A percentile compares a stretch with the other conserved stretches of the same genome.
phyloP scores from a whole-genome alignment of 2,329 filamentous ascomycete genomes.

The Penicillium sp. region DNA sequence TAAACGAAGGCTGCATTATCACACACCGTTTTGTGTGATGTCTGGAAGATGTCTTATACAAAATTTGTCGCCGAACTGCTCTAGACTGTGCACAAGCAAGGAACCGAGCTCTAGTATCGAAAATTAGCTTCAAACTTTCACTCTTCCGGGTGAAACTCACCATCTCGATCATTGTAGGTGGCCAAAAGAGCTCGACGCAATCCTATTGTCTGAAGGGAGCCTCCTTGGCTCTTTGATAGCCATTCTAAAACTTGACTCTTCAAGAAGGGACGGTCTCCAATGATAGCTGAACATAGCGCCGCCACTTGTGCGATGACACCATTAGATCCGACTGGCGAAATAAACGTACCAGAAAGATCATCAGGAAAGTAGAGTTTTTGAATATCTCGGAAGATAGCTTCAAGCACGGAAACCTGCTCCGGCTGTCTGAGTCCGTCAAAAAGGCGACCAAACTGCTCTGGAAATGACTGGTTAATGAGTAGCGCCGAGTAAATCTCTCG shows the following conservation, averaged over 20 bases:
- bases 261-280: constrained; percentile 47
- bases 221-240: constrained; percentile 60
- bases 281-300: constrained; percentile 50
- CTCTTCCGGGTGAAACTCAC: constrained; percentile 25
- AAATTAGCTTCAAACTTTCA: constrained; percentile 6
- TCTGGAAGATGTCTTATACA: constrained; percentile 80
- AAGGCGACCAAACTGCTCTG: constrained; percentile 34
- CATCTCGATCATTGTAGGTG: constrained; percentile 51
- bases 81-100: constrained; percentile 63
- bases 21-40: constrained; percentile 73
- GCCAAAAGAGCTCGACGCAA: constrained; percentile 63
- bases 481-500: constrained; percentile 38
- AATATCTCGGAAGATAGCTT: constrained; percentile 44
- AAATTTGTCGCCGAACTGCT: constrained; percentile 75
- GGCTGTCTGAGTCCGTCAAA: constrained; percentile 43
- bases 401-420: constrained; percentile 46
- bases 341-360: constrained; percentile 13
- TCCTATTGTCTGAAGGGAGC: constrained; percentile 59
- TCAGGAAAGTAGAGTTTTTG: constrained; percentile 38
- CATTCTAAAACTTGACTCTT: constrained; percentile 57
- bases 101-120: constrained; percentile 31
- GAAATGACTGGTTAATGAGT: constrained; percentile 26
- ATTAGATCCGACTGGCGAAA: constrained; percentile 6
- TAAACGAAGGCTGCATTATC: background rate
- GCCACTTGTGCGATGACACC: constrained; percentile 54